Conservation (phyloP, 78 protist species). For the Isochrysis galbana region DNA sequence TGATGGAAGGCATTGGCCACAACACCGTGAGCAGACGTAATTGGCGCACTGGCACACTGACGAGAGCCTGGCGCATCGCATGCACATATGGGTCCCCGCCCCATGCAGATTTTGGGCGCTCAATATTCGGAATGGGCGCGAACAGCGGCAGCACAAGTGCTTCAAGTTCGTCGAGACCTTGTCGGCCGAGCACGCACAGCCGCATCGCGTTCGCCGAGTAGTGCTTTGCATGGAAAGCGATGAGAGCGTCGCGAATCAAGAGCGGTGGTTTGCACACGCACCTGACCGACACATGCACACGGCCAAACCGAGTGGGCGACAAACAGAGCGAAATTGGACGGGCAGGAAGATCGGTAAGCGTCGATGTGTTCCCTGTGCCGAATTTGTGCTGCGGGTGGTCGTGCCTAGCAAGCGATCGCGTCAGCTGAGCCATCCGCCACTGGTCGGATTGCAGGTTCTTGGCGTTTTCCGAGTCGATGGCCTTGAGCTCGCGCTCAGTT, state of each 20-base stretch:
- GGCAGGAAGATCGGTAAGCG: neutral
- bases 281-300: neutral
- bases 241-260: neutral
- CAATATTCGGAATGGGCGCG: neutral
- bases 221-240: neutral
- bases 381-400: neutral
- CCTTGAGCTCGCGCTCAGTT: neutral
- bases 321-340: neutral
- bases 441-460: constrained; percentile 2
- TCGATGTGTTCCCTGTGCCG: neutral
- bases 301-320: neutral
- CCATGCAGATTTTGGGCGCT: neutral
- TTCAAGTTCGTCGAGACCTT: constrained; percentile 20
- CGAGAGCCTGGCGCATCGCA: neutral
- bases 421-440: neutral
- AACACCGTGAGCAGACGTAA: neutral
- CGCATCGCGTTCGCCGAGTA: neutral
- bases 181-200: neutral
- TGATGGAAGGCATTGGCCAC: neutral
- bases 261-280: neutral
- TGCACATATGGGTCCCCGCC: neutral
- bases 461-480: constrained; percentile 12
- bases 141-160: neutral
- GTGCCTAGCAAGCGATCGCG: neutral
- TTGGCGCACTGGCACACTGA: neutral